A percentile compares a stretch with the other conserved stretches of the same genome.
Conservation (phyloP, 306 rosid species). For the Fagus crenata region DNA sequence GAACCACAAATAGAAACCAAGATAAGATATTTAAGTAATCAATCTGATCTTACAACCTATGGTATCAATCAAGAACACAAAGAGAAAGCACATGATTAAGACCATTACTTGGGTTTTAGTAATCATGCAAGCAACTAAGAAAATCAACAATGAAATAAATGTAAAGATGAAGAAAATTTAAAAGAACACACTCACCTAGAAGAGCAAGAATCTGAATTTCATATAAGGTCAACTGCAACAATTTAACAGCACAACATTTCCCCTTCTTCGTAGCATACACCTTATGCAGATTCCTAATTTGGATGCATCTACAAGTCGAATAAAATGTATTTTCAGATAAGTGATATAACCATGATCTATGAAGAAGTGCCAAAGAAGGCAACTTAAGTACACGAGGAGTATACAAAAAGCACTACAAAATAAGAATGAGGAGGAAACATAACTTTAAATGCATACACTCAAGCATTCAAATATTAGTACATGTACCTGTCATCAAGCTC, state of each 20-base stretch:
- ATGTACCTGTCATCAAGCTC: slow-evolving; percentile 87
- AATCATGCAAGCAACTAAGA: background rate
- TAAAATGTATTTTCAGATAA: background rate
- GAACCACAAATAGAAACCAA: too few species aligned
- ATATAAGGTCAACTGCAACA: slow-evolving; percentile 71
- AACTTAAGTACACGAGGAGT: background rate
- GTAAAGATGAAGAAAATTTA: background rate
- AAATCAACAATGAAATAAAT: background rate
- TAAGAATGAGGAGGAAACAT: slow-evolving; percentile 22
- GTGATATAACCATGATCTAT: background rate
- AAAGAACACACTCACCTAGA: slow-evolving; percentile 57
- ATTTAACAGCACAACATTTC: slow-evolving; percentile 81
- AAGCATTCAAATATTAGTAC: slow-evolving; percentile 25
- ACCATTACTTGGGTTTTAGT: background rate
- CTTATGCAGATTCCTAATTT: slow-evolving; percentile 85
- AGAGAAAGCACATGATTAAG: background rate
- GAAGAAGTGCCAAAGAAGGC: background rate
- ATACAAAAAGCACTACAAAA: background rate
- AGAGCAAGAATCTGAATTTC: slow-evolving; percentile 98
- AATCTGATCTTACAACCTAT: too few species aligned
- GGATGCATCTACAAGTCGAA: slow-evolving; percentile 72
- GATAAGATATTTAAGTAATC: too few species aligned
- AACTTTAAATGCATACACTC: slow-evolving; percentile 18
- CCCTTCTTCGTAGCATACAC: slow-evolving; percentile 81
- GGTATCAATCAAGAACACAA: background rate